phyloP scores from a whole-genome alignment of 768 basidiomycete species.

The Boletellus sp. region DNA sequence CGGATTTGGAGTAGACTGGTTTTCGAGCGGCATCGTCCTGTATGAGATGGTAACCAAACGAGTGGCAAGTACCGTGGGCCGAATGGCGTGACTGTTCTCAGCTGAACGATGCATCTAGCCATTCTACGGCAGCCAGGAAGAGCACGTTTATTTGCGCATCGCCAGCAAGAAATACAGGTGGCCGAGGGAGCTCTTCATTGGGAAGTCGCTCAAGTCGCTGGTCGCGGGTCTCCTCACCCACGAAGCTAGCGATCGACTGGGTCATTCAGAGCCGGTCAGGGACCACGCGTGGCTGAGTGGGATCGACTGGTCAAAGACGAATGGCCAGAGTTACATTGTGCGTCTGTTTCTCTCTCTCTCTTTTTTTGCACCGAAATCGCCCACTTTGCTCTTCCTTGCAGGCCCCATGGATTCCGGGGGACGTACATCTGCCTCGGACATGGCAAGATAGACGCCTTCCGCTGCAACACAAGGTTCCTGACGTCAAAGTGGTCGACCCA shows the following conservation, averaged over 20 bases:
- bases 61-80: constrained; percentile 24
- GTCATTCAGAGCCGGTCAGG: constrained; percentile 33
- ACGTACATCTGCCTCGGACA: constrained; percentile 21
- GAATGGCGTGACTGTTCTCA: background rate
- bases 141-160: constrained; percentile 27
- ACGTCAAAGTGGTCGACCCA: constrained; percentile 34
- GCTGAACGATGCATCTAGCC: constrained; percentile 12
- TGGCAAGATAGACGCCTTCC: constrained; percentile 43
- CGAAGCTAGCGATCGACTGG: constrained; percentile 39
- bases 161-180: constrained; percentile 34
- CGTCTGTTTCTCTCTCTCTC: constrained; percentile 12
- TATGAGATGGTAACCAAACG: constrained; percentile 50
- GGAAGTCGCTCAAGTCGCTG: constrained; percentile 41
- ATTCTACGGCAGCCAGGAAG: constrained; percentile 26
- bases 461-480: constrained; percentile 35
- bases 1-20: constrained; percentile 50
- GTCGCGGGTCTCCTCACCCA: constrained; percentile 39
- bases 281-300: constrained; percentile 44
- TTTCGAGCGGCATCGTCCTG: constrained; percentile 46
- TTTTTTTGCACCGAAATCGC: background rate
- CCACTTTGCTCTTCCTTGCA: constrained; percentile 17
- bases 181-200: constrained; percentile 36
- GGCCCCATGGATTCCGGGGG: constrained; percentile 42
- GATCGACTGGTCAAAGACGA: constrained; percentile 48
- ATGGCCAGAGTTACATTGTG: constrained; percentile 43